phyloP scores from a whole-genome alignment of 345 rosid species.

The Ricinus communis region DNA sequence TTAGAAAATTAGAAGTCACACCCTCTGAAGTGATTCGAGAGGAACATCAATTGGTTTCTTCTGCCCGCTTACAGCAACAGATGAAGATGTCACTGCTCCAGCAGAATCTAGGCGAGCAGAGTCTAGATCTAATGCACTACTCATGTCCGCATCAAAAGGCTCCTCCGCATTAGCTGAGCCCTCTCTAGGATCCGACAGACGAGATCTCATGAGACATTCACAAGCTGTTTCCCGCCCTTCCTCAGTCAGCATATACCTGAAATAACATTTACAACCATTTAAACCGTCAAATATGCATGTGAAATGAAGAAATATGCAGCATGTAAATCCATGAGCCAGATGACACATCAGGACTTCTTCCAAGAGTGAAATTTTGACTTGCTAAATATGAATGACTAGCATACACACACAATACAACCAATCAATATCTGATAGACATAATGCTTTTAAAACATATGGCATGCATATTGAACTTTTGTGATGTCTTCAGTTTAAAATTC shows the following conservation, averaged over 20 bases:
- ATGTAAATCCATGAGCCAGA: background rate
- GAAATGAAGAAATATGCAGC: background rate
- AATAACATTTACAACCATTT: background rate
- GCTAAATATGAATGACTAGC: background rate
- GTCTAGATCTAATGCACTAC: slow-evolving; percentile 27
- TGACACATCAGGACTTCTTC: background rate
- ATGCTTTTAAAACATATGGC: background rate
- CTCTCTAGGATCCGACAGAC: slow-evolving; percentile 46
- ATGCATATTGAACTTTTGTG: background rate
- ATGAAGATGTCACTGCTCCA: slow-evolving; percentile 25
- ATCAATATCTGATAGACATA: background rate
- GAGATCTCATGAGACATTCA: slow-evolving; percentile 70
- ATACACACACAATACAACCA: background rate
- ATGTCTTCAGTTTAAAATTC: background rate
- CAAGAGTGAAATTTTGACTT: background rate
- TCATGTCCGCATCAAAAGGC: slow-evolving; percentile 31
- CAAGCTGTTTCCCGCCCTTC: slow-evolving; percentile 75
- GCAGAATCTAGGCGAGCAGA: slow-evolving; percentile 26
- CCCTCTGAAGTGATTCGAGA: slow-evolving; percentile 53
- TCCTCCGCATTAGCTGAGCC: slow-evolving; percentile 34
- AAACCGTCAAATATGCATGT: background rate
- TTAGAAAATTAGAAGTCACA: slow-evolving; percentile 20
- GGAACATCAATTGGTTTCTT: slow-evolving; percentile 47
- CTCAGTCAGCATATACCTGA: slow-evolving; percentile 83
- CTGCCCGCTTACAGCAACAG: slow-evolving; percentile 26